phyloP scores from a whole-genome alignment of 805 yeast species.

The Phaffomyces antillensis region DNA sequence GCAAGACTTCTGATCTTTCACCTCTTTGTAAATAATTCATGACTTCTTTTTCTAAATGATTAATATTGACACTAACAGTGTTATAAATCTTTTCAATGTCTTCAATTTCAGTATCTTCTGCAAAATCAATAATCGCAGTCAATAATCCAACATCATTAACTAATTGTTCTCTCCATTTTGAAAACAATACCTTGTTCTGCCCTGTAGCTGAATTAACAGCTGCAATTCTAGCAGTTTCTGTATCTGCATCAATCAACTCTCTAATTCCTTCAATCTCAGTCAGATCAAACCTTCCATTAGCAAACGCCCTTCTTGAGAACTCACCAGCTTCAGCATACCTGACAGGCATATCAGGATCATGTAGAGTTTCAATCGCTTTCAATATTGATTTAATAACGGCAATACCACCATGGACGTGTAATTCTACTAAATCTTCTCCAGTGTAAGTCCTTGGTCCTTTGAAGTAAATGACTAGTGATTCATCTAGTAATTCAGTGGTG shows the following conservation, averaged over 20 bases:
- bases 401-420: conserved; percentile 92
- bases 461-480: conserved; percentile 67
- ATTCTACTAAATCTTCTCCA: conserved; percentile 84
- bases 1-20: conserved; percentile 51
- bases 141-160: conserved; percentile 63
- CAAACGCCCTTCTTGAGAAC: conserved; percentile 80
- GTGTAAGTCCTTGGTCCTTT: conserved; percentile 75
- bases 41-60: conserved; percentile 38
- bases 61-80: conserved; percentile 39
- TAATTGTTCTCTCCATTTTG: conserved; percentile 59
- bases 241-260: conserved; percentile 87
- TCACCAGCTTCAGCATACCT: conserved; percentile 92
- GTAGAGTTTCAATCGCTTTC: conserved; percentile 48
- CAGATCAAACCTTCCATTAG: conserved; percentile 75
- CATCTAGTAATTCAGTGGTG: conserved; percentile 50
- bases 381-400: conserved; percentile 73
- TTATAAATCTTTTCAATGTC: conserved; percentile 49
- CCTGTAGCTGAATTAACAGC: conserved; percentile 75
- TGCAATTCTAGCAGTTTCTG: conserved; percentile 77
- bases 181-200: conserved; percentile 45
- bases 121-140: conserved; percentile 89
- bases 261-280: conserved; percentile 89
- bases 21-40: conserved; percentile 35
- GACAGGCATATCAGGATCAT: conserved; percentile 40
- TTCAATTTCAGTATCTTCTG: conserved; percentile 84